Evolutionary conservation across 2,329 filamentous ascomycete species (phyloP).

Genomic region (Diaporthe vaccinii): DNA sequence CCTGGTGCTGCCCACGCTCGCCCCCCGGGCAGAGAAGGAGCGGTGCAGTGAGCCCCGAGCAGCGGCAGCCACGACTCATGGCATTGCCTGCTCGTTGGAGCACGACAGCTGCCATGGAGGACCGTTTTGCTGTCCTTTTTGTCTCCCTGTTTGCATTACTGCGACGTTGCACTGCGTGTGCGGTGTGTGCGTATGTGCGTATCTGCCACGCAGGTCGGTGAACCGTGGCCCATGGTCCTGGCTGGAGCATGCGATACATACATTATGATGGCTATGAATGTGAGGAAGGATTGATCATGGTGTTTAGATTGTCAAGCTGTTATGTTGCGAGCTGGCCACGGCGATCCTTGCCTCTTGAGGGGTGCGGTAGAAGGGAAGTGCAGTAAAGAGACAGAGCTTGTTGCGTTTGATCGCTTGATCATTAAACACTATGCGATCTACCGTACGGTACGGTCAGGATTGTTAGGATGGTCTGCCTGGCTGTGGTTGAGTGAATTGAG

Average conservation of each 20-base stretch:
- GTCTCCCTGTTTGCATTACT: background rate
- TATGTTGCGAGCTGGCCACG: background rate
- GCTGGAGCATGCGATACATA: background rate
- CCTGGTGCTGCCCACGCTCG: background rate
- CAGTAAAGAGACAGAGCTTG: background rate
- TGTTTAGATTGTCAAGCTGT: background rate
- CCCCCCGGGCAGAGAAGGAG: background rate
- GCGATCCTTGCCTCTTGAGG: background rate
- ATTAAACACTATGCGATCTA: background rate
- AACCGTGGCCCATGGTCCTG: background rate
- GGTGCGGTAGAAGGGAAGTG: background rate
- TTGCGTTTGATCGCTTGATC: conserved; percentile 4
- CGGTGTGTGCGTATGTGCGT: background rate
- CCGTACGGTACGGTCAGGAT: background rate
- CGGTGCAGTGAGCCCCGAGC: background rate
- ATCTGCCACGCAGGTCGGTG: conserved; percentile 4
- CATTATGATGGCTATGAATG: background rate
- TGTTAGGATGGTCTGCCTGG: background rate
- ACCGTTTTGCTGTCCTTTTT: conserved; percentile 4
- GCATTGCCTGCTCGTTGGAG: conserved; percentile 1
- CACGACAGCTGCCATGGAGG: conserved; percentile 20
- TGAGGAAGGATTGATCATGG: background rate
- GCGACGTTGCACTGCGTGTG: conserved; percentile 7
- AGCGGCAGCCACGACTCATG: conserved; percentile 25
- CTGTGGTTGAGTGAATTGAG: background rate